phyloP scores from a whole-genome alignment of 768 basidiomycete species.

The Lentinula boryana region DNA sequence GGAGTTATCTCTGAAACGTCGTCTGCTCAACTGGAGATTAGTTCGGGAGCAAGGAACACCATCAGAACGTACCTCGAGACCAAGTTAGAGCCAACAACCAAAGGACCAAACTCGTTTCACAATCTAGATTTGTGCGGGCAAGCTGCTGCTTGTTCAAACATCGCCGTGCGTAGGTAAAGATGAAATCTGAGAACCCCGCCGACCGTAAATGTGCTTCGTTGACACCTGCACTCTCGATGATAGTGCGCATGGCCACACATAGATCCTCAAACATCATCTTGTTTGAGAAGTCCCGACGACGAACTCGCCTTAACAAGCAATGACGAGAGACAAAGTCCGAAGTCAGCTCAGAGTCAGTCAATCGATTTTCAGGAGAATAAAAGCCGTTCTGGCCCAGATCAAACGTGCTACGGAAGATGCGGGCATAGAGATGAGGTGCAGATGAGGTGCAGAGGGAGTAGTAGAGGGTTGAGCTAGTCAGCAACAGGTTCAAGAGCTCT shows the following conservation, averaged over 20 bases:
- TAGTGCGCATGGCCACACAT: slow-evolving; percentile 54
- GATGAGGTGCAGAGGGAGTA: slow-evolving; percentile 31
- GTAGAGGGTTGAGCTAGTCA: slow-evolving; percentile 40
- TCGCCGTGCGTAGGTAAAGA: slow-evolving; percentile 22
- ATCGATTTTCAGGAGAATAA: slow-evolving; percentile 12
- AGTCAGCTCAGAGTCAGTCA: slow-evolving; percentile 38
- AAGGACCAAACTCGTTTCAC: slow-evolving; percentile 11
- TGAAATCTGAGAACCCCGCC: slow-evolving; percentile 33
- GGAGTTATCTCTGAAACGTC: slow-evolving; percentile 30
- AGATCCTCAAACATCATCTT: slow-evolving; percentile 35
- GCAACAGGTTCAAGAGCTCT: slow-evolving; percentile 36
- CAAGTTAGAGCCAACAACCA: slow-evolving; percentile 28
- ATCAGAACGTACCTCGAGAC: slow-evolving; percentile 22
- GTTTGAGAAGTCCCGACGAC: slow-evolving; percentile 25
- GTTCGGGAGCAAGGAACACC: not conserved
- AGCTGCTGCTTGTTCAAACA: not conserved
- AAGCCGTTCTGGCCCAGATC: slow-evolving; percentile 27
- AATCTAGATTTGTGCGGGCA: not conserved
- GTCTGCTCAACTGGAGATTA: slow-evolving; percentile 17
- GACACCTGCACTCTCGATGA: slow-evolving; percentile 47
- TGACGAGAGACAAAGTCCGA: slow-evolving; percentile 43
- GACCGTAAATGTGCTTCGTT: slow-evolving; percentile 40
- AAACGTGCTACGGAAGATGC: slow-evolving; percentile 46
- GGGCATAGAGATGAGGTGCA: slow-evolving; percentile 52
- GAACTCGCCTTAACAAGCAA: slow-evolving; percentile 42